Base-by-base conservation (phyloP, 768 basidiomycete species). In the Mycena kentingensis region DNA sequence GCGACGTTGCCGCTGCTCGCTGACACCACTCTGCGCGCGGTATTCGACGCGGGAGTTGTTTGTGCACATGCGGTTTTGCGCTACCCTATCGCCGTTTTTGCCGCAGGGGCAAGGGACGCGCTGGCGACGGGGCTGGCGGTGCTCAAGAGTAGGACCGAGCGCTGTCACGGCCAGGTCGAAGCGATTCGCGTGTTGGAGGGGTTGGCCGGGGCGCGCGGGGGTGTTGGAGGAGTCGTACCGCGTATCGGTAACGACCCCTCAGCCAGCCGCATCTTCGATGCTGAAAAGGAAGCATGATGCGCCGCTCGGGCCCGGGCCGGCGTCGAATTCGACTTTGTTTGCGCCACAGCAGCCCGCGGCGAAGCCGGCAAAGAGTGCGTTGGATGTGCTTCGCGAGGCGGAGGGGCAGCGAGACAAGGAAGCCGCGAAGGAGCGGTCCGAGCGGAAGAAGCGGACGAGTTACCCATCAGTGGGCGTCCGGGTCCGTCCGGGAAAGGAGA, bases 31-130 rank as follows among this genome's bases (percentile, higher is more conserved):
- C 76, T 78, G 15, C 77, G 84, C 54, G 72, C 81, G 13, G 66
- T 91, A 18, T 82, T 87, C 60, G 85, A 88, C 56, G 83, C 90
- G 0, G 77, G 81, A 4, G 77, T 87, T 18, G 73, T 82, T 13
- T 85, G 83, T 56, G 84, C 84, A 7, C 80, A 85, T 62, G 78
- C 82, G 7, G 80, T 79, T 49, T 73, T 88, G 46, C 75, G 76
- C 61, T 76, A 81, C 48, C 80, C 82, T 0, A 63, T 55, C 21
- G 72, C 71, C 25, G 69, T 82, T 29, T 77, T 77, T 60, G 77
- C 79, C 0, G 63, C 65, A 7, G 74, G 74, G 7, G 82, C 82
- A 39, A 62, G 77, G 49, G 76, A 78, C 46, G 77, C 55, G 12
- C 56, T 60, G 21, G 28, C 37, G 10, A 55, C 51, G 18, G 58